phyloP scores from a whole-genome alignment of 1,139 yeast genomes.

The Candida albicans region DNA sequence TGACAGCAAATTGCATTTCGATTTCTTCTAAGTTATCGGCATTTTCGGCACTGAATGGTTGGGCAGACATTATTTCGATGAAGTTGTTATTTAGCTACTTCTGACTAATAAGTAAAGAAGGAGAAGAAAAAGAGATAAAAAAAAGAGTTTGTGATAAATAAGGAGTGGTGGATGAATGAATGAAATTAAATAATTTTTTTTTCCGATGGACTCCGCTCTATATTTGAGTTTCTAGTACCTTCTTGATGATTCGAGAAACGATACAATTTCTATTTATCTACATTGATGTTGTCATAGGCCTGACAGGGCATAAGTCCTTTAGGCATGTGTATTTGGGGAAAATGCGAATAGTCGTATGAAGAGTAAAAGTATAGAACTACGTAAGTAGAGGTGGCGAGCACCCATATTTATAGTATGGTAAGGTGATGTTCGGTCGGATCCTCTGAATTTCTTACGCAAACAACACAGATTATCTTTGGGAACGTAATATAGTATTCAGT shows the following conservation, averaged over 20 bases:
- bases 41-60: slow-evolving; percentile 48
- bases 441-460: too few relatives aligned
- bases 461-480: too few relatives aligned
- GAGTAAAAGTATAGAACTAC: too few relatives aligned
- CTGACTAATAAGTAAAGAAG: not conserved
- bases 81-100: slow-evolving; percentile 17
- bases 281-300: too few relatives aligned
- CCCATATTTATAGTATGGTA: too few relatives aligned
- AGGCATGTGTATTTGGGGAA: too few relatives aligned
- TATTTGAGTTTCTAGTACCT: not conserved
- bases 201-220: not conserved
- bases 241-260: slow-evolving; percentile 3
- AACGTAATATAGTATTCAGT: too few relatives aligned
- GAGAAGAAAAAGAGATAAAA: not conserved
- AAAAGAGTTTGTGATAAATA: not conserved
- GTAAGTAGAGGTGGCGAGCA: too few relatives aligned
- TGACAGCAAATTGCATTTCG: slow-evolving; percentile 96
- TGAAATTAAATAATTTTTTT: not conserved
- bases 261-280: too few relatives aligned
- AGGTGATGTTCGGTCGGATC: too few relatives aligned
- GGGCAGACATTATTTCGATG: slow-evolving; percentile 11
- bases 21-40: slow-evolving; percentile 68
- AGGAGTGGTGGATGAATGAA: not conserved
- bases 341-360: too few relatives aligned
- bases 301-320: too few relatives aligned